Conservation (phyloP, 306 rosid genomes). For the Mimosa bimucronata region DNA sequence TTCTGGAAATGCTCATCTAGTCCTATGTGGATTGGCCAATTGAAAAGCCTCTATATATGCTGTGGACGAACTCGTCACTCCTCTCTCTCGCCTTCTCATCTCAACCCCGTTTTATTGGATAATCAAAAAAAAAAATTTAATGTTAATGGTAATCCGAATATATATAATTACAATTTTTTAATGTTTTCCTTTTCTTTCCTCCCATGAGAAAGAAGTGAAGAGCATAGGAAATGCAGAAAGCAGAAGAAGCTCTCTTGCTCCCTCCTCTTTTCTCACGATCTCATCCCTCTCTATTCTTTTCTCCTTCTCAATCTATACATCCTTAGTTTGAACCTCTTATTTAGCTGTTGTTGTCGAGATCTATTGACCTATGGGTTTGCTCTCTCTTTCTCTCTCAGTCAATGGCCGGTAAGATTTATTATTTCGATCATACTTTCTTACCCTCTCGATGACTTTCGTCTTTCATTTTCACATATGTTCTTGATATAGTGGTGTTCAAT, state of each 20-base stretch:
- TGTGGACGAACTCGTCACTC: constrained; percentile 45
- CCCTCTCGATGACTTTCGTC: constrained; percentile 33
- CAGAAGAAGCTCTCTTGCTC: constrained; percentile 29
- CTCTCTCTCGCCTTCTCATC: constrained; percentile 44
- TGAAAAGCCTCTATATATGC: constrained; percentile 21
- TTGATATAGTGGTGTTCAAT: constrained; percentile 23
- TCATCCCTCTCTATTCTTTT: constrained; percentile 32
- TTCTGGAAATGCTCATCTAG: constrained; percentile 32
- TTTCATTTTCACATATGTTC: constrained; percentile 1
- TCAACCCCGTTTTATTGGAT: constrained; percentile 32
- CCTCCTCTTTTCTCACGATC: constrained; percentile 38
- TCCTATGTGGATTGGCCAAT: constrained; percentile 39
- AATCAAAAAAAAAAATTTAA: not conserved
- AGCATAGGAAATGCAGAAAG: constrained; percentile 60
- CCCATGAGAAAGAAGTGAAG: constrained; percentile 24
- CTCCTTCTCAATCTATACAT: constrained; percentile 53
- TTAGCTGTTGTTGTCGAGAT: constrained; percentile 41
- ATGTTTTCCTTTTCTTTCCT: not conserved
- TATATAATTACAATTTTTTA: not conserved
- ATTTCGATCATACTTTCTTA: constrained; percentile 30
- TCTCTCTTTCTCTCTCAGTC: constrained; percentile 40
- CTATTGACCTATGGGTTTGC: constrained; percentile 43
- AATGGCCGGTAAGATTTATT: constrained; percentile 61
- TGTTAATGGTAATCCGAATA: not conserved
- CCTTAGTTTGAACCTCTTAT: constrained; percentile 10